Evolutionary conservation across 2,329 filamentous ascomycete genomes (phyloP).

Genomic region (Lachnellula cervina): DNA sequence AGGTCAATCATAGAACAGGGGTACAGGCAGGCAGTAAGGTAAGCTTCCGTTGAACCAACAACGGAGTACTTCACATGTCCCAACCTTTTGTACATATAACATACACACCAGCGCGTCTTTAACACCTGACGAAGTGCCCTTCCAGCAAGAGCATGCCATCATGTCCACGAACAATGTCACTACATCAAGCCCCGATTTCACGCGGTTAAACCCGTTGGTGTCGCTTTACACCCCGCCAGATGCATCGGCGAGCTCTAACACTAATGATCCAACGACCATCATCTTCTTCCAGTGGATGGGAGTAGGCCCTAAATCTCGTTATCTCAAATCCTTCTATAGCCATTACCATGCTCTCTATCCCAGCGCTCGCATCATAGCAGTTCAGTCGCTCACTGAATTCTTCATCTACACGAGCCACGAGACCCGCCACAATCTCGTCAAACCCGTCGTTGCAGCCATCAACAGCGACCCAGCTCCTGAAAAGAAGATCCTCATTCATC

Average conservation of each 20-base stretch:
- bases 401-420: constrained; percentile 11
- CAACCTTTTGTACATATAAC: too few relatives aligned
- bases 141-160: neutral
- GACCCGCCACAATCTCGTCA: constrained; percentile 6
- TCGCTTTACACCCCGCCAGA: constrained; percentile 12
- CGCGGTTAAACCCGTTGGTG: constrained; percentile 8
- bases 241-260: neutral
- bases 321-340: constrained; percentile 12
- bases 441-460: constrained; percentile 10
- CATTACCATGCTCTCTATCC: constrained; percentile 16
- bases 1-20: too few relatives aligned
- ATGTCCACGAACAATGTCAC: neutral
- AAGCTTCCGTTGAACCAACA: too few relatives aligned
- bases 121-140: too few relatives aligned
- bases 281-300: constrained; percentile 20
- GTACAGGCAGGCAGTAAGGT: too few relatives aligned
- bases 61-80: too few relatives aligned
- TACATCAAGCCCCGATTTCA: constrained; percentile 8
- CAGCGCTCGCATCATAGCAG: constrained; percentile 10
- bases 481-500: constrained; percentile 12
- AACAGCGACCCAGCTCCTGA: constrained; percentile 4
- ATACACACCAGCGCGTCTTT: too few relatives aligned
- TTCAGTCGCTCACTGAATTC: constrained; percentile 7
- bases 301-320: constrained; percentile 10
- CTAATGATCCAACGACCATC: constrained; percentile 14